These are phyloP conservation scores for Lactuca saligna DNA, from an alignment of 129 eudicot species.

Conservation along the genomic window DNA sequence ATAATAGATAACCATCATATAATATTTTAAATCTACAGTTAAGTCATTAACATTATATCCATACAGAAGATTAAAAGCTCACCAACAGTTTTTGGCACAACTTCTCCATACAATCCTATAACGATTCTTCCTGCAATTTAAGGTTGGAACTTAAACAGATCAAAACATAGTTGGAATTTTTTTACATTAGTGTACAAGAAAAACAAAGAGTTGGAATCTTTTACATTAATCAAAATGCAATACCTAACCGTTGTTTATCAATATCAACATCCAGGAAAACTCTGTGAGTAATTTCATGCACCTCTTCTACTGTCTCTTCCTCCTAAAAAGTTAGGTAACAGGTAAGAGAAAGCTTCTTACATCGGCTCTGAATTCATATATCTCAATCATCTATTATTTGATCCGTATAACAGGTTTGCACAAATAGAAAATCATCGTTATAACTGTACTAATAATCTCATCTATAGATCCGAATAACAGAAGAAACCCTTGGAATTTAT, in stretches of 20 bases:
- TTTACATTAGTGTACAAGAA: too few relatives aligned
- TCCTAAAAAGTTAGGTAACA: slow-evolving; percentile 31
- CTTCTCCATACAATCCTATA: slow-evolving; percentile 81
- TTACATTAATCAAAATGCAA: background rate
- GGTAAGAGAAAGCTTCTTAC: slow-evolving; percentile 9
- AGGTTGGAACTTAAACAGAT: too few relatives aligned
- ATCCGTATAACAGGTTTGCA: background rate
- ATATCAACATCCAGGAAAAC: slow-evolving; percentile 91
- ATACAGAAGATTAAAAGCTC: slow-evolving; percentile 21
- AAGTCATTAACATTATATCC: background rate
- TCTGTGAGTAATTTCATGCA: slow-evolving; percentile 69
- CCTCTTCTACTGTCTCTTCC: slow-evolving; percentile 62
- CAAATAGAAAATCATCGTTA: background rate
- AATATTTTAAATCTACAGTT: background rate
- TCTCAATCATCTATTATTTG: background rate
- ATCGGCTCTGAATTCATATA: too few relatives aligned
- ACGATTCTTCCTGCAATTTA: slow-evolving; percentile 72
- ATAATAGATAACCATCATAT: background rate
- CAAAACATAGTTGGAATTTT: too few relatives aligned
- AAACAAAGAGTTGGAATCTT: too few relatives aligned
- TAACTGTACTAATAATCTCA: slow-evolving; percentile 5
- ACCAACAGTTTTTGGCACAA: slow-evolving; percentile 87
- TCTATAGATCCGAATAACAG: background rate
- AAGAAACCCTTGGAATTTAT: slow-evolving; percentile 14
- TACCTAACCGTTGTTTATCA: slow-evolving; percentile 94